Evolutionary conservation across 164 flowering plant species (phyloP), one percentile per base, ranked within the genome.

Genomic region (Tetrastigma voinierianum): DNA sequence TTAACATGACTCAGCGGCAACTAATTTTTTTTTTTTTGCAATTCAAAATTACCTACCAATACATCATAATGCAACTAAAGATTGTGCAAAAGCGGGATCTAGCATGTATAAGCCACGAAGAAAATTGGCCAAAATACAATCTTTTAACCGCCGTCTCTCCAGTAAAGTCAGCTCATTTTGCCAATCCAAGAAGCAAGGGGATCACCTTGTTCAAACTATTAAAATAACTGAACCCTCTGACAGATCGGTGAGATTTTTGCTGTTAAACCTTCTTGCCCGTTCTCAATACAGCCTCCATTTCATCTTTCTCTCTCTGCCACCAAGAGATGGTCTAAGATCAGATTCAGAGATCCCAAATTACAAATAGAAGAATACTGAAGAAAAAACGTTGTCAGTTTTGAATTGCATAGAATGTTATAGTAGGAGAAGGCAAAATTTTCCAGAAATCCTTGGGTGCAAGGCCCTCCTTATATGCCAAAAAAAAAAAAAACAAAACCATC

Each of bases 221-320:
- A 51, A 75, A 55, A 60, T 70, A 70, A 66, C 64, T 47, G 62
- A 55, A 55, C 47, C 23, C 46, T 67, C 83, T 60, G 68, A 62
- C 47, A 65, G 68, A 68, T 66, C 72, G 72, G 46, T 47, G n/a
- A 62, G 47, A 62, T 51, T 63, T 70, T 69, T 40, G 44, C 67
- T 53, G 63, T 69, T 69, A 74, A 45, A 62, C 44, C 46, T 65
- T 70, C 47, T 55, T 70, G 67, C 54, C 59, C 32, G 14, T 70
- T 73, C 80, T 74, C 72, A 83, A 67, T 46, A 87, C 78, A 72
- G 74, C 74, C 75, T 78, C 79, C 32, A 88, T 77, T 65, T 90
- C 84, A 66, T 54, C 81, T 64, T 81, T 90, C 80, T 87, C 87
- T 76, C 62, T 71, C 98, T 93, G 73, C 61, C 78, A 61, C 46